Percentiles rank a stretch among this genome's conserved stretches.
phyloP scores from a whole-genome alignment of 495 filamentous ascomycete genomes.

The Neurospora sp. region DNA sequence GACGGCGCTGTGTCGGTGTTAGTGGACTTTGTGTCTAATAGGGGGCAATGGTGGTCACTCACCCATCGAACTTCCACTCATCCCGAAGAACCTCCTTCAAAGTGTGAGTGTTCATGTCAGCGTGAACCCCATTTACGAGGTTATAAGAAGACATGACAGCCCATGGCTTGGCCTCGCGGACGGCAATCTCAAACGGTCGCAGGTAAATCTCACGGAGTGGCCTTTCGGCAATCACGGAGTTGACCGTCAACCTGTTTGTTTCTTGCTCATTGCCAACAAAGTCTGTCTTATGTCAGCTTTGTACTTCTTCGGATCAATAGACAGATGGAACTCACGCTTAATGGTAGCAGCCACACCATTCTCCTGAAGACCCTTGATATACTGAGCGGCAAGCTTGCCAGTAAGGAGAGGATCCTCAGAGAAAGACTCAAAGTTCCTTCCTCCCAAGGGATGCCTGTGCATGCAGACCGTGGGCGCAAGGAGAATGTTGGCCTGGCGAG shows the following conservation, averaged over 20 bases:
- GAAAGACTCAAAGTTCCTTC: conserved; percentile 80
- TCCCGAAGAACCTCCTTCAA: conserved; percentile 63
- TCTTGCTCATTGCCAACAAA: conserved; percentile 84
- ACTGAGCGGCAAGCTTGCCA: conserved; percentile 62
- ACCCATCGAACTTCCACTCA: conserved; percentile 70
- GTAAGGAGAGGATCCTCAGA: conserved; percentile 75
- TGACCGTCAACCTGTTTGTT: conserved; percentile 62
- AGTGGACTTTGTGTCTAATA: conserved; percentile 3
- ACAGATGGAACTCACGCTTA: conserved; percentile 45
- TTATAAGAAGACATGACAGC: conserved; percentile 85
- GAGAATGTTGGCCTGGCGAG: conserved; percentile 63
- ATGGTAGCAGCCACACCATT: conserved; percentile 67
- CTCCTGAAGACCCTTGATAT: conserved; percentile 65
- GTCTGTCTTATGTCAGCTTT: conserved; percentile 35
- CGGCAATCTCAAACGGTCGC: conserved; percentile 70
- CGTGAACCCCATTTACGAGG: conserved; percentile 67
- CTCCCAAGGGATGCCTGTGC: conserved; percentile 72
- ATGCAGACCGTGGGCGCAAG: conserved; percentile 77
- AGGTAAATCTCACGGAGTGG: conserved; percentile 76
- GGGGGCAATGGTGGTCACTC: conserved; percentile 14
- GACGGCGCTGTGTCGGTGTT: conserved; percentile 41
- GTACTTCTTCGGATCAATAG: background rate
- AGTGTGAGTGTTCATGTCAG: conserved; percentile 61
- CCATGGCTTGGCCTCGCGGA: conserved; percentile 68
- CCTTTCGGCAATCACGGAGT: conserved; percentile 60